Base-by-base conservation (phyloP, 2,329 filamentous ascomycete genomes). In the Beauveria sp. region DNA sequence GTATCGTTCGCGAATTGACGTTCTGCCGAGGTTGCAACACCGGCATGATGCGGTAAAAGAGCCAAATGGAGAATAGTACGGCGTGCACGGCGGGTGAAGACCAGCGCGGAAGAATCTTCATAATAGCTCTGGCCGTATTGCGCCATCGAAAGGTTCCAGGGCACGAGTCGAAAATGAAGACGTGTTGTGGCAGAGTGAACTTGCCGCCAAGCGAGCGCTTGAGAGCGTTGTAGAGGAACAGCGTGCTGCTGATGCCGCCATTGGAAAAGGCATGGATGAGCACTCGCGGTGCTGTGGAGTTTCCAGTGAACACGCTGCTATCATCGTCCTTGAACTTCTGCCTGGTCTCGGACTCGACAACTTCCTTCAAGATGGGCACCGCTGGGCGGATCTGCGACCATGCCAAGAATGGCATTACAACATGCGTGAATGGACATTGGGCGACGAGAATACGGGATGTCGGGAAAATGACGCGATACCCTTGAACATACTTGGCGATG, bases 241-340 rank as follows among this genome's bases (percentile, higher is more conserved):
- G 69, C 20, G 79, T 74, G 37, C 75, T 75, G 57, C 73, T 73
- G 26, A 76, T 72, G 52, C 81, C 81, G 58, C 80, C 80, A 64
- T 84, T 83, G 44, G 80, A 83, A 66, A 83, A 82, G 40, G 76
- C 62, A 64, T 83, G 81, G 14, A 80, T 66, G 3, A 83, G 71
- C 18, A 82, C 69, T 37, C 71, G 52, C 5, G 59, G 59, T 18
- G 53, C 22, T 18, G 53, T 44, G n/a, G 44, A 37, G 2, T 28
- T 46, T 3, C 50, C 59, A 9, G 46, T 34, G 18, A 51, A 8
- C 6, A 61, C n/a, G 46, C 53, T 61, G 20, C 34, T 37, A 14
- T 20, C 20, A 10, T 63, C 66, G 65, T 51, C 68, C 26, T 46
- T 59, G n/a, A 43, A 40, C 10, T 34, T 22, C 22, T 22, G n/a